Base-by-base conservation (phyloP, 2,329 filamentous ascomycete genomes). In the Ophiocordyceps camponoti-saundersi region DNA sequence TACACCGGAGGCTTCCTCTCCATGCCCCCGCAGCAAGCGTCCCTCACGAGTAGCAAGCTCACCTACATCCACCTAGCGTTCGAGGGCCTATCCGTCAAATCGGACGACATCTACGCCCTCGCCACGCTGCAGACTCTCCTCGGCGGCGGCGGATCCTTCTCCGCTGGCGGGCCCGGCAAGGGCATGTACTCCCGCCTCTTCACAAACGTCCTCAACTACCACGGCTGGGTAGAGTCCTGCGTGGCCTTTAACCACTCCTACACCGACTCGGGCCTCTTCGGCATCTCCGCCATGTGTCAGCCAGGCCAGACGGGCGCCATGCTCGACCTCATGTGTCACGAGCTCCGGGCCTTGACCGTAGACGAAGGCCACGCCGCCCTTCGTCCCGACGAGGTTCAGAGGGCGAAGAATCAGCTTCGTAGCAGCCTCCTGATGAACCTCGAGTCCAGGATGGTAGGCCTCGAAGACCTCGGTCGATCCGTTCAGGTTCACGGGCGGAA, bases 121-220 rank as follows among this genome's bases (percentile, higher is more conserved):
- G 92, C 92, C 7, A 95, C 90, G 1, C 73, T 98, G 1, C 93
- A 96, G 65, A 96, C 88, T 1, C 82, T 98, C 11, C 85, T 98
- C 32, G 92, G 92, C 48, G 92, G 92, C 44, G 92, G 92, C 44
- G 92, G 92, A 22, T 95, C 89, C 48, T 98, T 98, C 70, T 94
- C 86, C 16, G 92, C 92, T 47, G 92, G 92, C 56, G 92, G 92
- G 0, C 92, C 92, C 5, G 92, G 92, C 46, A 98, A 98, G 70
- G 92, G 92, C 62, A 98, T 98, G 92, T 96, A 96, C 72, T 94
- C 86, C 36, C 83, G 92, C 13, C 77, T 98, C 10, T 98, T 95
- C 72, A 96, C 89, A 52, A 95, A 95, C 61, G 90, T 96, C 0
- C 77, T 98, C 46, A 98, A 98, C 70, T 89, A 96, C 66, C 82